phyloP scores from a whole-genome alignment of 2,329 filamentous ascomycete species.

The Penicillium brevicompactum region DNA sequence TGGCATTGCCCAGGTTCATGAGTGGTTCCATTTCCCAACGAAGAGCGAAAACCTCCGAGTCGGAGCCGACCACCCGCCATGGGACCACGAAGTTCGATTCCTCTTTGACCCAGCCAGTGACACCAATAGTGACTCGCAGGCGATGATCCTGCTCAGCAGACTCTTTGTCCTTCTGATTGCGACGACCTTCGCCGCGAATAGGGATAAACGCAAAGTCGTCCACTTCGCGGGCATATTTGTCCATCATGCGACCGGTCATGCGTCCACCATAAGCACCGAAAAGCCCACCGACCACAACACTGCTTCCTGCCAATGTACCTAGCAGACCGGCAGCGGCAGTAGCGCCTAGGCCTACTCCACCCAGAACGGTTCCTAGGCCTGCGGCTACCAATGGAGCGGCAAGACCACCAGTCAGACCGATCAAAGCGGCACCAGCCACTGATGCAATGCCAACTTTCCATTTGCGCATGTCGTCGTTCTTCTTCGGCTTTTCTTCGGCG shows the following conservation, averaged over 20 bases:
- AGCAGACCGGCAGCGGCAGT: conserved; percentile 76
- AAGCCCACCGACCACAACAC: conserved; percentile 76
- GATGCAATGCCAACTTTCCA: conserved; percentile 86
- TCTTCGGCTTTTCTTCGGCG: conserved; percentile 69
- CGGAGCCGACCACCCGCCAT: conserved; percentile 74
- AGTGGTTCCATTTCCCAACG: conserved; percentile 81
- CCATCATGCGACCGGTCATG: conserved; percentile 84
- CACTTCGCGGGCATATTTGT: conserved; percentile 82
- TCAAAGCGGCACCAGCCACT: conserved; percentile 82
- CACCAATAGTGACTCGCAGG: conserved; percentile 78
- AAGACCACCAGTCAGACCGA: conserved; percentile 79
- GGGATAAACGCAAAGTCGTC: conserved; percentile 87
- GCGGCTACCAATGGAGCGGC: conserved; percentile 76
- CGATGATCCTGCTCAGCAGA: conserved; percentile 59
- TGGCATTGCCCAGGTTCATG: conserved; percentile 73
- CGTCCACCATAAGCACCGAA: conserved; percentile 89
- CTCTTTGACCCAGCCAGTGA: conserved; percentile 78
- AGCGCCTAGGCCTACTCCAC: conserved; percentile 72
- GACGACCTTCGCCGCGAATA: conserved; percentile 55
- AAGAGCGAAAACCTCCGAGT: conserved; percentile 78
- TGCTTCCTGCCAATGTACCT: conserved; percentile 76
- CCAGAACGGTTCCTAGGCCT: conserved; percentile 77
- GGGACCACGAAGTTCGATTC: conserved; percentile 72
- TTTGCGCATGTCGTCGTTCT: conserved; percentile 65
- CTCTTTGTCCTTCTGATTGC: conserved; percentile 46